Base-by-base conservation (phyloP, 768 basidiomycete species). In the Infundibulicybe gibba region DNA sequence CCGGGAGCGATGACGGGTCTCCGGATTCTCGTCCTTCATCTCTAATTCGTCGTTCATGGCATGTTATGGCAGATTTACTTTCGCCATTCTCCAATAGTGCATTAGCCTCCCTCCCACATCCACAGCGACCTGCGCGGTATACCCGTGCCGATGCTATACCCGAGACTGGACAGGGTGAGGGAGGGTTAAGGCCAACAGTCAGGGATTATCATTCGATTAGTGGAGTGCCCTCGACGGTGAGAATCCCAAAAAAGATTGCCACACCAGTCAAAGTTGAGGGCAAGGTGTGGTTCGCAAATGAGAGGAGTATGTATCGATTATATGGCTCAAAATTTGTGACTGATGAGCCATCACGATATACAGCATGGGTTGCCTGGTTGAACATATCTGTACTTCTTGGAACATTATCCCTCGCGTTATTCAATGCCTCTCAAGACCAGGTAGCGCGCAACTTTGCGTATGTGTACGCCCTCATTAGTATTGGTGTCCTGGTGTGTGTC, bases 251-350 rank as follows among this genome's bases (percentile, higher is more conserved):
- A 70, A 94, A 93, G 65, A 80, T 90, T 16, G 70, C 86, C 0
- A 87, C 87, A 1, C 80, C 85, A 0, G 73, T 97, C 56, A 88
- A 83, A 52, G 92, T 97, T 14, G 94, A 97, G 61, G 85, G 83
- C 16, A 97, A 97, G 59, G 94, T 97, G 41, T 97, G 94, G 94
- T 95, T 97, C 62, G 93, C 94, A 8, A 97, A 97, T 59, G 94
- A 97, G 66, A 72, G 91, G 60, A 93, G 90, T 93, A 40, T 50
- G 83, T 67, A 6, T 42, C 40, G 37, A 25, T 8, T 25, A 25
- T 25, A 13, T 32, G 3, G 19, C 14, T 15, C 21, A 35, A 31
- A 43, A 14, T 44, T 9, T 11, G 8, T 13, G 20, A 6, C 12
- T 41, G 15, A 44, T 43, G 25, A 43, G 8, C 39, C 32, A 2